phyloP scores from a whole-genome alignment of 2,329 filamentous ascomycete genomes.

The Sporothrix pallida region DNA sequence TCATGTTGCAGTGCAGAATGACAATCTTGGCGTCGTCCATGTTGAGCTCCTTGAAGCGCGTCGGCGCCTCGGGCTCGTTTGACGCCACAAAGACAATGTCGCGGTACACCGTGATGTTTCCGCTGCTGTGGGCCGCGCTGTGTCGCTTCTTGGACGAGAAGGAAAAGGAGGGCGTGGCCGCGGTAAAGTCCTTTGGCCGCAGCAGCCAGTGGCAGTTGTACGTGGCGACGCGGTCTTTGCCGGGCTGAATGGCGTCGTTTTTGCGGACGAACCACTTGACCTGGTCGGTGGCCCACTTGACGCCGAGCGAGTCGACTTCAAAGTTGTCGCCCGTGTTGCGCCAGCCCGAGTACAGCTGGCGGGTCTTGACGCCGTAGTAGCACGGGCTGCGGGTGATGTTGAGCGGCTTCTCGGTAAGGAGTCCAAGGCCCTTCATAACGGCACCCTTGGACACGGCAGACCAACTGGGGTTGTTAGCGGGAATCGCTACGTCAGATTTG shows the following conservation, averaged over 20 bases:
- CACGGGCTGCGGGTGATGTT: constrained; percentile 36
- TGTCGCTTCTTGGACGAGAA: constrained; percentile 28
- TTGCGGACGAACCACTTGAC: constrained; percentile 41
- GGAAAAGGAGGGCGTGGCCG: not conserved
- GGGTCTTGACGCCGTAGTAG: constrained; percentile 40
- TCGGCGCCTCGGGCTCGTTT: constrained; percentile 35
- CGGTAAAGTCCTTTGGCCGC: constrained; percentile 35
- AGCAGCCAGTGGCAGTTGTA: constrained; percentile 40
- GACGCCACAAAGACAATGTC: constrained; percentile 40
- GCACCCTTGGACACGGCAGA: constrained; percentile 41
- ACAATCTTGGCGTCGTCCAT: constrained; percentile 34
- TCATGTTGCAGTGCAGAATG: constrained; percentile 39
- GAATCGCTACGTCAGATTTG: not conserved
- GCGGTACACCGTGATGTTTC: constrained; percentile 32
- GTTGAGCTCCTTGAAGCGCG: constrained; percentile 34
- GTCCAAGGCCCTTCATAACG: constrained; percentile 41
- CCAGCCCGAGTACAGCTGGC: constrained; percentile 36
- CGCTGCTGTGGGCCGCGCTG: not conserved
- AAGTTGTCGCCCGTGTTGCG: constrained; percentile 33
- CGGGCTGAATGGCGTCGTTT: constrained; percentile 39
- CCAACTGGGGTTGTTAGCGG: constrained; percentile 36
- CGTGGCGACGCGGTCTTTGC: constrained; percentile 33
- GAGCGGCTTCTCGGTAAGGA: constrained; percentile 39
- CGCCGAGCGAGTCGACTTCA: constrained; percentile 37
- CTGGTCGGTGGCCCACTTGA: constrained; percentile 40